Evolutionary conservation across 1,284 basidiomycete species (phyloP).

Genomic region (Melampsora allii-populina): DNA sequence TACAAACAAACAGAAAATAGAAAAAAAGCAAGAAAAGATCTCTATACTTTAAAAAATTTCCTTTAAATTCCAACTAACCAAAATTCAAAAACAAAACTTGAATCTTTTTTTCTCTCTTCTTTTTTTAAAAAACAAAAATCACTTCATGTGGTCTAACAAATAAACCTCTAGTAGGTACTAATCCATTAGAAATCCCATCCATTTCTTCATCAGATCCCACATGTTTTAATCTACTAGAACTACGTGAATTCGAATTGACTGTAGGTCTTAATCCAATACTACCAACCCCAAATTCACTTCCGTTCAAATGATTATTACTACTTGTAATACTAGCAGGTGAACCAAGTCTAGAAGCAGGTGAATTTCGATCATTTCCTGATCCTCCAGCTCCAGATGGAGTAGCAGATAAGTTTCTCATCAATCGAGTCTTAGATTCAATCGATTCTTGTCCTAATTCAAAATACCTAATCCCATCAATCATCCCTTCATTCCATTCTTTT

Average conservation of each 20-base stretch:
- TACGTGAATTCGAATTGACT: not conserved
- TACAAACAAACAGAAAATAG: no score
- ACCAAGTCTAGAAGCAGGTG: not conserved
- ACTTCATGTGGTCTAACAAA: conserved; percentile 43
- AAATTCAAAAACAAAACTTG: no score
- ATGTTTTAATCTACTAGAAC: not conserved
- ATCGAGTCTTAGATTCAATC: conserved; percentile 13
- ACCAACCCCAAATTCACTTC: not conserved
- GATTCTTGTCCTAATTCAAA: conserved; percentile 62
- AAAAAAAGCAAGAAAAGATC: no score
- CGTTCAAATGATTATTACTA: not conserved
- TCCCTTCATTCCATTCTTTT: conserved; percentile 76
- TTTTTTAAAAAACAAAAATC: conserved; percentile 36
- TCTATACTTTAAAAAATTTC: no score
- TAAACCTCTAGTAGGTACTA: conserved; percentile 25
- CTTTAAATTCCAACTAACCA: no score
- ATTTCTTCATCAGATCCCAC: conserved; percentile 15
- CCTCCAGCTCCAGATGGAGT: conserved; percentile 19
- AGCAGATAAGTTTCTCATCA: conserved; percentile 26
- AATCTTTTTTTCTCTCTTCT: no score
- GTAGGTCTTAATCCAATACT: conserved; percentile 13
- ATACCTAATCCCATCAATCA: conserved; percentile 71
- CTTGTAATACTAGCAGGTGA: not conserved
- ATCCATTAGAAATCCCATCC: not conserved
- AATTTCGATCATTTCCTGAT: not conserved